phyloP scores from a whole-genome alignment of 805 yeast genomes.

The Lachancea thermotolerans region DNA sequence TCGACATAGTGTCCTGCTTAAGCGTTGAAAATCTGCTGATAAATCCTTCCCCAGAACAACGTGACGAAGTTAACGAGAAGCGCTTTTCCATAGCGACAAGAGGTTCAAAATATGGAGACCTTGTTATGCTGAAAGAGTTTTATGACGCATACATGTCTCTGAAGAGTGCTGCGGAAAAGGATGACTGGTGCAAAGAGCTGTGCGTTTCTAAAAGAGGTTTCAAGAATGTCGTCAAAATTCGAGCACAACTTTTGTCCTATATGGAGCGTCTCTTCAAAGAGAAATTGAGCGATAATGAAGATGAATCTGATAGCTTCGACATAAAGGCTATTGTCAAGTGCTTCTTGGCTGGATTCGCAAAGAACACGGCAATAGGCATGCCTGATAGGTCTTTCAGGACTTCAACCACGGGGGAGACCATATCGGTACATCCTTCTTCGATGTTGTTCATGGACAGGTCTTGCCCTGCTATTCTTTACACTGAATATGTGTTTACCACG shows the following conservation, averaged over 20 bases:
- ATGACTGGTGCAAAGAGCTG: slow-evolving; percentile 77
- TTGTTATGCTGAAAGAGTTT: slow-evolving; percentile 73
- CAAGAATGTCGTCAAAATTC: slow-evolving; percentile 65
- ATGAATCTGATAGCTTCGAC: slow-evolving; percentile 35
- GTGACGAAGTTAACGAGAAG: slow-evolving; percentile 79
- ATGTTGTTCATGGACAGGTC: slow-evolving; percentile 67
- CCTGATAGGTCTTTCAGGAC: slow-evolving; percentile 93
- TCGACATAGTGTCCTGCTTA: slow-evolving; percentile 87
- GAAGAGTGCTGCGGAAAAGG: slow-evolving; percentile 46
- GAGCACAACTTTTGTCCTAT: slow-evolving; percentile 68
- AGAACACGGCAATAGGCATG: slow-evolving; percentile 88
- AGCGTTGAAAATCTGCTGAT: slow-evolving; percentile 84
- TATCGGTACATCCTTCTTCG: slow-evolving; percentile 88
- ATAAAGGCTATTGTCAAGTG: slow-evolving; percentile 61
- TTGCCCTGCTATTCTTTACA: slow-evolving; percentile 85
- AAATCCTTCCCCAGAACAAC: slow-evolving; percentile 68
- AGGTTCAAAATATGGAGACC: slow-evolving; percentile 75
- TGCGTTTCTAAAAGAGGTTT: slow-evolving; percentile 75
- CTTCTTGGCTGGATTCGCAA: slow-evolving; percentile 75
- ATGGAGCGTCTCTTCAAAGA: slow-evolving; percentile 34
- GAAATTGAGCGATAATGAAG: neutral
- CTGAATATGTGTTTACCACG: slow-evolving; percentile 88
- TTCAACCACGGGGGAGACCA: slow-evolving; percentile 72
- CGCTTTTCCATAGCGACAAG: slow-evolving; percentile 62
- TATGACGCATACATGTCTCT: slow-evolving; percentile 48